Evolutionary conservation across 192 early-diverging fungal species (phyloP).

Genomic region (Dissophora ornata): DNA sequence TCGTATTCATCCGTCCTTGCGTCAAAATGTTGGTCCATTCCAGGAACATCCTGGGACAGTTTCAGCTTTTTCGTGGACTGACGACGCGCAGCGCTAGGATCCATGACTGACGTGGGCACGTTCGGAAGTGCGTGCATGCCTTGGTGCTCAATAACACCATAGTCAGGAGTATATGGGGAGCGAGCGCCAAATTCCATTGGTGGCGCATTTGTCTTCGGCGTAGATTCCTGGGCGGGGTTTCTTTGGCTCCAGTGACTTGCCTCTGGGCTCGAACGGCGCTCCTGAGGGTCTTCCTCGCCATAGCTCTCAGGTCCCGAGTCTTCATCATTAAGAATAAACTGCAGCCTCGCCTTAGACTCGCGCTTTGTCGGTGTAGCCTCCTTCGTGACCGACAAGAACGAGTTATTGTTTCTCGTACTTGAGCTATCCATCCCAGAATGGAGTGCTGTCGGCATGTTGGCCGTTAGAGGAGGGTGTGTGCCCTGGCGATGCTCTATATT

Average conservation of each 20-base stretch:
- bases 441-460: background rate
- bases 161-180: conserved; percentile 3
- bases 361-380: conserved; percentile 8
- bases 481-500: background rate
- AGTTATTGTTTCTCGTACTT: conserved; percentile 6
- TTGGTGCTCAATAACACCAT: conserved; percentile 3
- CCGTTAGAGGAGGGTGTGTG: background rate
- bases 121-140: background rate
- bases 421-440: conserved; percentile 4
- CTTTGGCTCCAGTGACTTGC: conserved; percentile 8
- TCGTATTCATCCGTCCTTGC: conserved; percentile 18
- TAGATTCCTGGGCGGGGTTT: background rate
- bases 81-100: background rate
- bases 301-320: conserved; percentile 17
- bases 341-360: conserved; percentile 35
- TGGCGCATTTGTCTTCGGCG: background rate
- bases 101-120: background rate
- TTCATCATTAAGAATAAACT: conserved; percentile 50
- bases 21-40: background rate
- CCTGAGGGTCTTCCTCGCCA: conserved; percentile 10
- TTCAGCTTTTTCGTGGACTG: conserved; percentile 21
- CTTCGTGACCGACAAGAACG: background rate
- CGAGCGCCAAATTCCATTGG: background rate
- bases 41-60: conserved; percentile 17
- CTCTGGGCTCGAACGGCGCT: conserved; percentile 4